Evolutionary conservation across 805 yeast species (phyloP), one percentile per base, ranked within the genome.

Genomic region (Yamadazyma sp.): DNA sequence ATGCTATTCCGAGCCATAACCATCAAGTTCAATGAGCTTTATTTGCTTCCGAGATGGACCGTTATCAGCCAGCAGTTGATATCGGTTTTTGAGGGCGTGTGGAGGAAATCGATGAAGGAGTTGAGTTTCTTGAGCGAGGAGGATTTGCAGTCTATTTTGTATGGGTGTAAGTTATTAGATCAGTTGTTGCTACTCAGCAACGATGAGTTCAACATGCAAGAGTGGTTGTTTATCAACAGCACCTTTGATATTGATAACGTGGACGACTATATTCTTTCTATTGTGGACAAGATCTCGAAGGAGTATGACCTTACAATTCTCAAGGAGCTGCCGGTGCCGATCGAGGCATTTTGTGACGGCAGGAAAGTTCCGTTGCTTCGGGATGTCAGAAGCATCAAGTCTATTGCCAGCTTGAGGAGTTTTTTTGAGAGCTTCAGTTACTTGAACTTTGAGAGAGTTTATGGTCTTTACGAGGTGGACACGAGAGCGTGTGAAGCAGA

Each of bases 221-320:
- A 88, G 51, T 91, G 98, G 98, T 64, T 93, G 2, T 93, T 88
- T 53, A 75, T 91, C 8, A 71, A 80, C 18, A 87, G 84, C 49
- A 79, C 77, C 12, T 70, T 79, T 12, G 82, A 79, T 42, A 78
- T 82, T 13, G 69, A 75, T 20, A 32, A 26, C 28, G 72, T 68
- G 48, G 68, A 71, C 12, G 38, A 48, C 13, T 35, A 40, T 13
- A 8, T 16, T 10, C 45, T 55, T 9, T 69, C 79, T 0, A 49
- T 79, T 10, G 60, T 78, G 16, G 89, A 82, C 41, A 63, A 57
- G 38, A 67, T 67, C n/a, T 64, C 70, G 7, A 45, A 47, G 11
- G 54, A 54, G 16, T 61, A 63, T 7, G 68, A 62, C 24, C 44
- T 56, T 15, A 50, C 56, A 1, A 44, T 50, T 42, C 44, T 58